Evolutionary conservation across 495 filamentous ascomycete species (phyloP), one percentile per base, ranked within the genome.

Genomic region (Cladorrhinum samala): DNA sequence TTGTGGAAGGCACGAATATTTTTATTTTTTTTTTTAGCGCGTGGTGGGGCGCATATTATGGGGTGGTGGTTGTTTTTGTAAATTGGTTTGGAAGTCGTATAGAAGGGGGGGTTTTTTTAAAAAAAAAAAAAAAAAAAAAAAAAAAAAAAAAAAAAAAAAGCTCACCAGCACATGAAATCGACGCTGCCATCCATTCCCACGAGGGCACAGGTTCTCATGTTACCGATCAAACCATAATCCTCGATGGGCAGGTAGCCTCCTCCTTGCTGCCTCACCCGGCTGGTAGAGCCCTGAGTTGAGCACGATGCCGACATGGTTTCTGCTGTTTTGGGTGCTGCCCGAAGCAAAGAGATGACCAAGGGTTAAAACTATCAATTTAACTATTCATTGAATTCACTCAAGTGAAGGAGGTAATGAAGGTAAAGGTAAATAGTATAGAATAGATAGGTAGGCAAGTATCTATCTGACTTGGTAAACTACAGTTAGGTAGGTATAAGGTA

Each of bases 91-190:
- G n/a, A n/a, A n/a, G n/a, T n/a, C n/a, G n/a, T n/a, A n/a, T n/a
- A n/a, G n/a, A n/a, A n/a, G n/a, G n/a, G n/a, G n/a, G n/a, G n/a
- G n/a, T 40, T 40, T 13, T 14, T n/a, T n/a, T n/a, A n/a, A n/a
- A n/a, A n/a, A n/a, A n/a, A n/a, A n/a, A n/a, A n/a, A n/a, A n/a
- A n/a, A n/a, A n/a, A n/a, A n/a, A n/a, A n/a, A n/a, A n/a, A n/a
- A n/a, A n/a, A n/a, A n/a, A n/a, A 33, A 33, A 6, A 11, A 33
- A 5, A 5, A 33, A 41, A 25, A 42, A 6, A 36, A 40, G 66
- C 73, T 69, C 55, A 81, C 81, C 85, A 89, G 63, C 85, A 89
- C 83, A 89, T 86, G 58, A 79, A 87, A 66, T 88, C 85, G 57
- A 87, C 61, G 57, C 82, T 84, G 13, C 85, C 85, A 54, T 83